Evolutionary conservation across 2,329 filamentous ascomycete genomes (phyloP), one percentile per base, ranked within the genome.

Genomic region (Aaosphaeria arxii): DNA sequence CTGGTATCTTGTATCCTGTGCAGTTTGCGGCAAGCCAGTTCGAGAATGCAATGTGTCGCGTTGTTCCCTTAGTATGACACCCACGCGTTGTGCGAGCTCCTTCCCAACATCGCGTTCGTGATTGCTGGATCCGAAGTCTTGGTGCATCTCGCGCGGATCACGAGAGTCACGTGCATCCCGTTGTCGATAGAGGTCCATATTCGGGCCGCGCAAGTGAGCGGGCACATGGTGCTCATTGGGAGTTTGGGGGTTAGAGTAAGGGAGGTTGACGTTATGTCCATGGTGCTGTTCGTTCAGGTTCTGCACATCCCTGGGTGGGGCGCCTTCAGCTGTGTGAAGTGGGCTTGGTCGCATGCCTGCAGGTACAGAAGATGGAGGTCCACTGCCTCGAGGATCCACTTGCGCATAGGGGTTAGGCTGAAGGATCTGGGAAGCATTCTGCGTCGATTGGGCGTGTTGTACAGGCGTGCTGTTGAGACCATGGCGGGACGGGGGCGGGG

Each of bases 361-460:
- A 30, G 66, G 59, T 9, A 58, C 67, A 28, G 61, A 48, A n/a
- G 61, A 48, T 43, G 64, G 62, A 17, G 55, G 55, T 33, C 52
- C 50, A 38, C 48, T 55, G 6, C 64, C 61, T 31, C 64, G 56
- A n/a, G 65, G 66, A 46, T 70, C 66, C 2, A 70, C 64, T 45
- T 67, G 64, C 11, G 63, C 61, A 47, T 70, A 70, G 7, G 67
- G 67, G 47, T 70, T 70, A 13, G 67, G 64, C 40, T 69, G 64
- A 24, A 70, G 48, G 6, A 69, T 64, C 46, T 67, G 64, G n/a
- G 33, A 36, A n/a, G 33, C 33, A 36, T 36, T 36, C 17, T 24
- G 17, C 17, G 56, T 51, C 11, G 53, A 52, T 24, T 58, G 43
- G 35, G 56, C 33, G 44, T 51, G 43, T 36, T 56, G 52, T 3